Conservation (phyloP, 108 stramenopile species). For the Phaeodactylum tricornutum region DNA sequence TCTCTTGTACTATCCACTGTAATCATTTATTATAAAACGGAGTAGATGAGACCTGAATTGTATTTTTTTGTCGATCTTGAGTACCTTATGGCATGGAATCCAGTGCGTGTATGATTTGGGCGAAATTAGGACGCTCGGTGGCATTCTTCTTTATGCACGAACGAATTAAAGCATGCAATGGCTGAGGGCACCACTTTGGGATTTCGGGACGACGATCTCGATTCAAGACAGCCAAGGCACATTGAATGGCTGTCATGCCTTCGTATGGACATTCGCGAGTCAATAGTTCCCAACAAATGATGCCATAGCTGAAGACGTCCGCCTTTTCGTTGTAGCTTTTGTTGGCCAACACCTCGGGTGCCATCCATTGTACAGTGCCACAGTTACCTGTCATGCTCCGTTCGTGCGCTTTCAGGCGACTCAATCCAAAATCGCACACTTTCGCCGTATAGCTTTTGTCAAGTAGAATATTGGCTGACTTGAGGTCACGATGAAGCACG, state of each 20-base stretch:
- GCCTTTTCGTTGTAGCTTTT: constrained; percentile 75
- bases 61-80: no score
- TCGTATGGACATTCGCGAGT: constrained; percentile 83
- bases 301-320: constrained; percentile 77
- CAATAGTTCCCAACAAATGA: constrained; percentile 77
- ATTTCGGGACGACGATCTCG: constrained; percentile 65
- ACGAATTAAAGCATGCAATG: constrained; percentile 54
- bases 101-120: constrained; percentile 48
- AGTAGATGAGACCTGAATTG: no score
- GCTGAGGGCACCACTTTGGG: constrained; percentile 78
- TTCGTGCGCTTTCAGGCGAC: constrained; percentile 70
- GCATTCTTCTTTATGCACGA: constrained; percentile 66
- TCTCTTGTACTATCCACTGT: no score
- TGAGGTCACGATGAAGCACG: constrained; percentile 90
- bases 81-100: constrained; percentile 20
- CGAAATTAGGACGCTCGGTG: constrained; percentile 54
- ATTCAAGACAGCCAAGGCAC: constrained; percentile 80
- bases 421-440: constrained; percentile 91
- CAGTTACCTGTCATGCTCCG: constrained; percentile 88
- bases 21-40: no score
- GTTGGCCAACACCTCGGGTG: constrained; percentile 83
- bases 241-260: constrained; percentile 83
- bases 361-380: constrained; percentile 96
- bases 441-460: constrained; percentile 85
- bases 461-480: constrained; percentile 80